These are phyloP conservation scores for Mycena metata DNA, from an alignment of 768 basidiomycete genomes.

Conservation along the genomic window DNA sequence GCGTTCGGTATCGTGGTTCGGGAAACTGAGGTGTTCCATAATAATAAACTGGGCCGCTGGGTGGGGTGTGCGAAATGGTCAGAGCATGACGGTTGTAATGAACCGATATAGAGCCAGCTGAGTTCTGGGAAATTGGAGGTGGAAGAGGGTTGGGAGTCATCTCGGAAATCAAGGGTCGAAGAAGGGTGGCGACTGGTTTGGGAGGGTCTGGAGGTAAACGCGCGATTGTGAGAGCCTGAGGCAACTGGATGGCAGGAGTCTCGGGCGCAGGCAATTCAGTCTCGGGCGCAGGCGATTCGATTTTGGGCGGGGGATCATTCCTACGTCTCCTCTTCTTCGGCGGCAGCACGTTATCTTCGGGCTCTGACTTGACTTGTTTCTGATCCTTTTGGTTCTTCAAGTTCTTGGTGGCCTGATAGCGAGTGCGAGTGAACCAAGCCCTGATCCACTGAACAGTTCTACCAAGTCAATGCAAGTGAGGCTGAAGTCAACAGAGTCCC, in stretches of 20 bases:
- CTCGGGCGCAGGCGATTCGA: background rate
- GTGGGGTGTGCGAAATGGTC: background rate
- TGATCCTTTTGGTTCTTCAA: background rate
- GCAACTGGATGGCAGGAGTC: background rate
- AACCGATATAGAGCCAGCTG: background rate
- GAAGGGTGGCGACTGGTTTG: background rate
- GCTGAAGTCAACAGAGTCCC: background rate
- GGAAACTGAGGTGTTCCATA: background rate
- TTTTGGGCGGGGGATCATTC: background rate
- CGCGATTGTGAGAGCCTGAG: background rate
- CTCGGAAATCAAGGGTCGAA: no score
- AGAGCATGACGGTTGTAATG: background rate
- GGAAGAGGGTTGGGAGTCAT: background rate
- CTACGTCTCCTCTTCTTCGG: slow-evolving; percentile 7
- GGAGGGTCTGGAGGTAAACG: slow-evolving; percentile 3
- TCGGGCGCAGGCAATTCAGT: background rate
- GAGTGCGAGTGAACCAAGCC: slow-evolving; percentile 46
- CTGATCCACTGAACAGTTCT: slow-evolving; percentile 53
- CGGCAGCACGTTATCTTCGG: slow-evolving; percentile 9
- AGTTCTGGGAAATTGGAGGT: background rate
- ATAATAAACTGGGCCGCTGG: background rate
- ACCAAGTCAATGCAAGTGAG: background rate
- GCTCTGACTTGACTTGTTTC: slow-evolving; percentile 5
- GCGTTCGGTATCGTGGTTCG: background rate
- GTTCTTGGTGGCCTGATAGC: slow-evolving; percentile 7